Evolutionary conservation across 2,329 filamentous ascomycete genomes (phyloP).

Genomic region (Clonostachys rhizophaga): DNA sequence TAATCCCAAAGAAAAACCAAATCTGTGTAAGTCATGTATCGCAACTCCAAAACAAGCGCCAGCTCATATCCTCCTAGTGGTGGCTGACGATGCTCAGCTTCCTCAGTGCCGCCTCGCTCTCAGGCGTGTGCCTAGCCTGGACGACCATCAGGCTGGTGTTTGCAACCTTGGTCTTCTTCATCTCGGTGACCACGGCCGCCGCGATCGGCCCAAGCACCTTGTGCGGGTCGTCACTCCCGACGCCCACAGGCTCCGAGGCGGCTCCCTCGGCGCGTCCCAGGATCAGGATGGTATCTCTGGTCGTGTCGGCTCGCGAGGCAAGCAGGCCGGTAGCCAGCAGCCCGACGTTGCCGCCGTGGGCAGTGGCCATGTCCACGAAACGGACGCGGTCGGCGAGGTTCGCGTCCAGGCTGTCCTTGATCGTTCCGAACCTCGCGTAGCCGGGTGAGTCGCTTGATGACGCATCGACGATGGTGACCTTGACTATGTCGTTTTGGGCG

Average conservation of each 20-base stretch:
- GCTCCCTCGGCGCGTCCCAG: constrained; percentile 7
- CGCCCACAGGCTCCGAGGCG: too few relatives aligned
- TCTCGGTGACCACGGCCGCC: background rate
- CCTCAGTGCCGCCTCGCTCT: too few relatives aligned
- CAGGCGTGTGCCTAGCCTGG: background rate
- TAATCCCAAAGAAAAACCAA: too few relatives aligned
- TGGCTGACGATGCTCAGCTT: too few relatives aligned
- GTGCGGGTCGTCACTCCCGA: too few relatives aligned
- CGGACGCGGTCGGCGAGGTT: background rate
- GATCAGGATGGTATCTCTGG: constrained; percentile 17
- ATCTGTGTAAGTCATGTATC: too few relatives aligned
- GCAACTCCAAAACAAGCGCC: too few relatives aligned
- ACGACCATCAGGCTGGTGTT: constrained; percentile 20
- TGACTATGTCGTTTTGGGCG: too few relatives aligned
- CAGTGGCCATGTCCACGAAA: constrained; percentile 10
- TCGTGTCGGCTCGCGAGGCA: constrained; percentile 14
- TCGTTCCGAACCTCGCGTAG: constrained; percentile 13
- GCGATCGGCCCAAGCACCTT: too few relatives aligned
- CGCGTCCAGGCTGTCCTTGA: constrained; percentile 10
- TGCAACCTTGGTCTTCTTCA: constrained; percentile 8
- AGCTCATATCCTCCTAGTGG: too few relatives aligned
- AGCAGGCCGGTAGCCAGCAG: constrained; percentile 10
- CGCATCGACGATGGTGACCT: constrained; percentile 8
- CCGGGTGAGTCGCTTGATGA: constrained; percentile 7
- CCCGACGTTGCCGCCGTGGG: constrained; percentile 13